These are phyloP conservation scores for Guadua angustifolia DNA, from an alignment of 176 grass and related monocot species.

Conservation along the genomic window DNA sequence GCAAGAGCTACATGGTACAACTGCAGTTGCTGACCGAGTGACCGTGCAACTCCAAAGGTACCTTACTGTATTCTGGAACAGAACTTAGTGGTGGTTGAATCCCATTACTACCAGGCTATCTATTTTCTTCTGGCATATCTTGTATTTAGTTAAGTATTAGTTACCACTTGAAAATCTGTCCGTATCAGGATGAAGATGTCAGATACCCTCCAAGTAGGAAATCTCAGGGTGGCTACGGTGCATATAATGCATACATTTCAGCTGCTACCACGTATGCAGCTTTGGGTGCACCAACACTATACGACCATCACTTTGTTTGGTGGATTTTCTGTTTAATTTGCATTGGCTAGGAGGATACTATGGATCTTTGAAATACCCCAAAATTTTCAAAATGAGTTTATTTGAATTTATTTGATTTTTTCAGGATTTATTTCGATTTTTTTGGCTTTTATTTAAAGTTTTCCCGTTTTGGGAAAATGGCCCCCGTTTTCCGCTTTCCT, in stretches of 20 bases:
- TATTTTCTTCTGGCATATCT: neutral
- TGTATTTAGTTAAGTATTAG: neutral
- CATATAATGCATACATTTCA: slow-evolving; percentile 92
- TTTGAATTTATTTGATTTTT: no score
- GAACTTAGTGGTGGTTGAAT: no score
- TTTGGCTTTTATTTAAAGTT: no score
- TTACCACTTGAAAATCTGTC: slow-evolving; percentile 31
- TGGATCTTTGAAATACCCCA: no score
- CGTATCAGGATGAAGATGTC: slow-evolving; percentile 70
- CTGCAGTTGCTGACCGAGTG: slow-evolving; percentile 84
- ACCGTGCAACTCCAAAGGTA: slow-evolving; percentile 92
- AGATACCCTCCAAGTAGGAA: slow-evolving; percentile 73
- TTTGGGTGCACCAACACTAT: slow-evolving; percentile 75
- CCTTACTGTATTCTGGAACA: neutral
- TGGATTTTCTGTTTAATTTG: no score
- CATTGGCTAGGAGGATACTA: no score
- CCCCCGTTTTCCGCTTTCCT: no score
- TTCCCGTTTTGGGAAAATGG: no score
- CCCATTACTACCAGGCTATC: neutral
- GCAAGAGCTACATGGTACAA: slow-evolving; percentile 84
- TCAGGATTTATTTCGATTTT: no score
- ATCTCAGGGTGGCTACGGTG: slow-evolving; percentile 82
- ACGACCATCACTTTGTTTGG: no score
- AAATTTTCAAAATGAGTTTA: no score
- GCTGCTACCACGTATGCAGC: slow-evolving; percentile 89